Evolutionary conservation across 2,329 filamentous ascomycete species (phyloP), one percentile per base, ranked within the genome.

Genomic region (Botrytis tulipae): DNA sequence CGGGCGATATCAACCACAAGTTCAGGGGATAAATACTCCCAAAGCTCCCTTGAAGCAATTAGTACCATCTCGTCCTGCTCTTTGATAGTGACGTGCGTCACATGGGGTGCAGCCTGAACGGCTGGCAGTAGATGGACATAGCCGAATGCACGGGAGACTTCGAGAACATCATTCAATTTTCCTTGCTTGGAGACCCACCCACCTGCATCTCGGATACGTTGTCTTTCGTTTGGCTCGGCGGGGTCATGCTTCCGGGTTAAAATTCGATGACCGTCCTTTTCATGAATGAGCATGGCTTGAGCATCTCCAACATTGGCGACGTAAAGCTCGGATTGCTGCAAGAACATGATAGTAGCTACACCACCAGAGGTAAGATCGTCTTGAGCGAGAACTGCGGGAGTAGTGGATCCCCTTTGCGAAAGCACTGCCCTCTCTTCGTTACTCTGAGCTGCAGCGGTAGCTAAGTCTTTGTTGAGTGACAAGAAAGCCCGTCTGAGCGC

Each of bases 171-270:
- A 79, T 99, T 98, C 67, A 99, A 86, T 80, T 94, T 95, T 51
- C 96, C 96, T 81, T 97, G 95, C 67, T 96, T 91, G 29, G 95
- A 98, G 16, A 99, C 96, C 86, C 94, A 99, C 6, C 96, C 96
- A 62, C 96, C 96, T 22, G 95, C 95, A 80, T 97, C 94, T 57
- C 96, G 91, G 78, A 99, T 98, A 29, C 96, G 92, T 73, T 94
- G 90, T 67, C 96, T 88, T 83, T 99, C 96, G 35, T 85, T 86
- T 0, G 92, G 87, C 80, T 97, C 94, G 0, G 95, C 95, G 9
- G 96, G 96, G 79, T 98, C 95, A 81, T 99, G 96, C 82, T 97
- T 98, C 74, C 90, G 88, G 4, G 96, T 98, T 77, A 99, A 86
- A 76, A 95, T 91, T 79, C 91, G 91, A 82, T 96, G 89, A 37